Conservation (phyloP, 2,329 filamentous ascomycete genomes). For the Ophiostoma australiae region DNA sequence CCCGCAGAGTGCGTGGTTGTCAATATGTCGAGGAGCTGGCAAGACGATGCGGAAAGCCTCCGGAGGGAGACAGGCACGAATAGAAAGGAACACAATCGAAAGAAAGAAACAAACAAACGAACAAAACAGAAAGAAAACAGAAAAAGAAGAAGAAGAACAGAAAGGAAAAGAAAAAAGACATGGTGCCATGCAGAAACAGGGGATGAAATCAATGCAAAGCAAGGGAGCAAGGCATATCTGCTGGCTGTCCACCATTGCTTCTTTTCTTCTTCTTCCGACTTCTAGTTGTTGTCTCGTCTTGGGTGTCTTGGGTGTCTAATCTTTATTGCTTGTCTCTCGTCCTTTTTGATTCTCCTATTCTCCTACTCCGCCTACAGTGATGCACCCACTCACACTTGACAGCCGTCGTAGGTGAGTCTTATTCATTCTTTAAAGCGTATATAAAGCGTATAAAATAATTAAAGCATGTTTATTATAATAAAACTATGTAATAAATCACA, state of each 20-base stretch:
- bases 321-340: background rate
- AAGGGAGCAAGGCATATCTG: background rate
- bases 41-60: background rate
- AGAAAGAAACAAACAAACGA: background rate
- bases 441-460: too few species aligned
- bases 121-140: background rate
- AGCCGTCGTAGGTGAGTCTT: background rate
- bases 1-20: background rate
- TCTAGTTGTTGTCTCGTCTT: background rate
- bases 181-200: background rate
- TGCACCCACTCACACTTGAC: conserved; percentile 8
- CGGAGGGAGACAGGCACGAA: background rate
- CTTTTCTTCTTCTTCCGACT: background rate
- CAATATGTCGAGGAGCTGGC: too few species aligned
- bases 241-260: background rate
- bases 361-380: background rate
- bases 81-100: background rate
- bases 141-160: background rate
- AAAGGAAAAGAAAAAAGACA: background rate
- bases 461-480: too few species aligned
- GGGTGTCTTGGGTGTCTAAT: background rate
- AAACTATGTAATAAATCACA: too few species aligned
- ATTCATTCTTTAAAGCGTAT: too few species aligned
- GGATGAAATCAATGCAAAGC: background rate
- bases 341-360: conserved; percentile 5